Evolutionary conservation across 2,329 filamentous ascomycete genomes (phyloP), one percentile per base, ranked within the genome.

Genomic region (Aureobasidium vineae): DNA sequence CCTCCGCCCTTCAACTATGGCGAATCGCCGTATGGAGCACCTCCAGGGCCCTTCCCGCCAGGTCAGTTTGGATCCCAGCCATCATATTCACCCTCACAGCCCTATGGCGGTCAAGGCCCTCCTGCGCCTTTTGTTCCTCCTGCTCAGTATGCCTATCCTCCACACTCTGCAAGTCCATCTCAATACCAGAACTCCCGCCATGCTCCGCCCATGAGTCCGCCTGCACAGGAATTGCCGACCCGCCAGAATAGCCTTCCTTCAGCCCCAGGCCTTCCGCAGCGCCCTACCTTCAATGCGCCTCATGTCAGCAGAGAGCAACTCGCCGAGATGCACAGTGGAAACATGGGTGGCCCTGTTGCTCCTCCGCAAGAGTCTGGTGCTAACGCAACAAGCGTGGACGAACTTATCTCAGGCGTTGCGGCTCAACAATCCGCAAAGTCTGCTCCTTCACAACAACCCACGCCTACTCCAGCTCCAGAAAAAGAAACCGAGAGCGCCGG

Each of bases 231-330:
- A 75, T 56, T 77, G 53, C 79, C 82, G 16, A 79, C 79, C 56
- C 79, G 83, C 70, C 82, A 84, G 63, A 82, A 81, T 67, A 85
- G 82, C 72, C 76, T 86, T 56, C 84, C 84, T n/a, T 73, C 79
- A 57, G 82, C 83, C 16, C 81, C 84, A 26, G 84, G 85, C 66
- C 80, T 89, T 50, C 86, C 86, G 3, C 84, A 87, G 69, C 81
- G 86, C 63, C 86, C 86, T 19, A 79, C 81, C 13, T 86, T 88
- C 72, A 81, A 80, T 68, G 81, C 82, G 19, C 82, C 83, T 33
- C 78, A 79, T 65, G 78, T 84, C 67, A 84, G 83, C 71, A 78
- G 81, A 50, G 82, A 81, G 67, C 81, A 84, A 68, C 79, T 86
- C 79, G 83, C 85, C 69, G 82, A 84, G 72, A 79, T 86, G 77